These are phyloP conservation scores for Brassica rapa DNA, from an alignment of 345 rosid genomes.

Conservation along the genomic window DNA sequence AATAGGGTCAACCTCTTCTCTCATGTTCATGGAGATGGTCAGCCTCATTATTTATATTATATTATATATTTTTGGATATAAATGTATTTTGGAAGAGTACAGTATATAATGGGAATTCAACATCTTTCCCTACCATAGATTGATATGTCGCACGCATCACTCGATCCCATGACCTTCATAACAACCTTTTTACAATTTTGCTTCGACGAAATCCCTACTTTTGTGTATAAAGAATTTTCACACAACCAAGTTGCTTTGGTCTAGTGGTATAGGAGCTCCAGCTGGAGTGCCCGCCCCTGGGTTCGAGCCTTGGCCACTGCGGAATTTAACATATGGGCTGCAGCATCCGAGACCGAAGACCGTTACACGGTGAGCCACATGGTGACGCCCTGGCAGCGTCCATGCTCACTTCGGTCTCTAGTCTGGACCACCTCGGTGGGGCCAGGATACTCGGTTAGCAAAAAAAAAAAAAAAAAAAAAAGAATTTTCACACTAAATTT, in stretches of 20 bases:
- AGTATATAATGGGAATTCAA: conserved; percentile 3
- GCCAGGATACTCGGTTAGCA: no score
- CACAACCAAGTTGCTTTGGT: no score
- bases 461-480: no score
- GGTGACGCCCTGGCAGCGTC: no score
- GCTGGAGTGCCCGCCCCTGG: no score
- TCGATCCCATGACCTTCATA: conserved; percentile 38
- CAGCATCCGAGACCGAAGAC: no score
- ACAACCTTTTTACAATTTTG: conserved; percentile 17
- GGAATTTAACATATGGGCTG: no score
- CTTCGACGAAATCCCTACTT: conserved; percentile 3
- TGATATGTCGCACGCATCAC: conserved; percentile 62
- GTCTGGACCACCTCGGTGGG: no score
- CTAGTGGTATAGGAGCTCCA: no score
- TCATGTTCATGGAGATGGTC: not conserved
- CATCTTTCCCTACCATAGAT: conserved; percentile 25
- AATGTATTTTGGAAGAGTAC: not conserved
- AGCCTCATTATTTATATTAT: not conserved
- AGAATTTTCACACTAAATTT: not conserved
- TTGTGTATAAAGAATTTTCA: not conserved
- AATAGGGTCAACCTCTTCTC: not conserved
- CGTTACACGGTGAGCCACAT: no score
- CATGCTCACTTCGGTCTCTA: no score
- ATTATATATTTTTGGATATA: not conserved
- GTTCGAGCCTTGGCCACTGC: no score